A percentile compares a stretch with the other conserved stretches of the same genome.
These are phyloP conservation scores for Gillenia trifoliata DNA, from an alignment of 306 rosid species.

Conservation along the genomic window DNA sequence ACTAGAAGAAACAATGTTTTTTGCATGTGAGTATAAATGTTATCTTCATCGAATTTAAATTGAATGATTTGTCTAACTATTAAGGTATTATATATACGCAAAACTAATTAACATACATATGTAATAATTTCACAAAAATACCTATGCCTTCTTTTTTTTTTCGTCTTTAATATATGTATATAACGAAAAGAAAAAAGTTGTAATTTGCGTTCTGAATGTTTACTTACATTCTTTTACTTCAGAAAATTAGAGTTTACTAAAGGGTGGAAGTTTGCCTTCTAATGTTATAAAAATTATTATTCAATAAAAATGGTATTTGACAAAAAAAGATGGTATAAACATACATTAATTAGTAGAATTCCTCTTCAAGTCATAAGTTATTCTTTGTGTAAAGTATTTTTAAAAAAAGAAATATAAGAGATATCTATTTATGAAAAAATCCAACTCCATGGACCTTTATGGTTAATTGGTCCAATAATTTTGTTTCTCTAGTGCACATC, in stretches of 20 bases:
- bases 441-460: not conserved
- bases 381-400: too few species aligned
- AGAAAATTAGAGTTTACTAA: not conserved
- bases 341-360: too few species aligned
- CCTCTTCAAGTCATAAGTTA: too few species aligned
- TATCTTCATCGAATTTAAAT: not conserved
- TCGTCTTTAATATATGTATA: too few species aligned
- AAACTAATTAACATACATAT: too few species aligned
- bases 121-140: too few species aligned
- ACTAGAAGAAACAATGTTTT: too few species aligned
- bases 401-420: too few species aligned
- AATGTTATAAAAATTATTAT: not conserved
- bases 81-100: not conserved
- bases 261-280: not conserved
- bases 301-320: not conserved
- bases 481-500: too few species aligned
- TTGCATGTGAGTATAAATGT: not conserved
- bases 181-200: not conserved
- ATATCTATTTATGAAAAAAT: not conserved
- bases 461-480: too few species aligned
- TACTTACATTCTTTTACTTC: not conserved
- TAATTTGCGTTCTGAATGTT: not conserved
- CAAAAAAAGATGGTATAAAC: too few species aligned
- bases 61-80: not conserved
- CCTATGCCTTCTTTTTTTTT: too few species aligned